Evolutionary conservation across 352 stramenopile species (phyloP).

Genomic region (Chrysophaeum taylorii): DNA sequence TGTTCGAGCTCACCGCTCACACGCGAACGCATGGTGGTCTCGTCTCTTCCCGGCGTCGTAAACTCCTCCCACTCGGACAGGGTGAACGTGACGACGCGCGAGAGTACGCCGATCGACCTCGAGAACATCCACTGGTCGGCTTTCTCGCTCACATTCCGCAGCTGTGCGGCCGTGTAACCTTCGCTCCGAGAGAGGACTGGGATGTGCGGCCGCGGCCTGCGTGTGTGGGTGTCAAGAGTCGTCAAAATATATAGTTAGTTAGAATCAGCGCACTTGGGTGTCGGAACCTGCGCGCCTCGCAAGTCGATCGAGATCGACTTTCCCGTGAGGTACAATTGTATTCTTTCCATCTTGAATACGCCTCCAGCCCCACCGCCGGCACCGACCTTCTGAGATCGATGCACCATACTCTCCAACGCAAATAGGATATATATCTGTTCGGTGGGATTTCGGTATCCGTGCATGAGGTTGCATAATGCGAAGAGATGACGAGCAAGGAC

Average conservation of each 20-base stretch:
- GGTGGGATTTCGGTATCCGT: too few relatives aligned
- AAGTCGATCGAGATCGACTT: neutral
- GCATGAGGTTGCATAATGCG: too few relatives aligned
- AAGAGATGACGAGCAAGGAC: too few relatives aligned
- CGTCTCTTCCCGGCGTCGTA: neutral
- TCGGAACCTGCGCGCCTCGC: neutral
- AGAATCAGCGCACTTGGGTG: too few relatives aligned
- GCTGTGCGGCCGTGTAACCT: neutral
- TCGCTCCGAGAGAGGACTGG: neutral
- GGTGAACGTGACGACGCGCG: neutral
- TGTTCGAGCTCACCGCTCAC: neutral
- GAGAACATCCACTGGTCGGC: slow-evolving; percentile 9
- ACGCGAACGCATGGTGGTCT: neutral
- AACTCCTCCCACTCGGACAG: neutral
- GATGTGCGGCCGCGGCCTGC: slow-evolving; percentile 6
- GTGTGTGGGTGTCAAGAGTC: too few relatives aligned
- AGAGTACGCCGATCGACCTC: slow-evolving; percentile 3
- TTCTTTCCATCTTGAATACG: neutral
- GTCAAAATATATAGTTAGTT: too few relatives aligned
- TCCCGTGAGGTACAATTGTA: neutral
- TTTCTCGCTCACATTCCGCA: neutral
- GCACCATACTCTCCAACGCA: too few relatives aligned
- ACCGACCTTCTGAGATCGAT: neutral
- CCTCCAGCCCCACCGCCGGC: neutral
- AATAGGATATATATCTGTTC: too few relatives aligned